phyloP scores from a whole-genome alignment of 1,139 yeast species.

The Candida smagusa region DNA sequence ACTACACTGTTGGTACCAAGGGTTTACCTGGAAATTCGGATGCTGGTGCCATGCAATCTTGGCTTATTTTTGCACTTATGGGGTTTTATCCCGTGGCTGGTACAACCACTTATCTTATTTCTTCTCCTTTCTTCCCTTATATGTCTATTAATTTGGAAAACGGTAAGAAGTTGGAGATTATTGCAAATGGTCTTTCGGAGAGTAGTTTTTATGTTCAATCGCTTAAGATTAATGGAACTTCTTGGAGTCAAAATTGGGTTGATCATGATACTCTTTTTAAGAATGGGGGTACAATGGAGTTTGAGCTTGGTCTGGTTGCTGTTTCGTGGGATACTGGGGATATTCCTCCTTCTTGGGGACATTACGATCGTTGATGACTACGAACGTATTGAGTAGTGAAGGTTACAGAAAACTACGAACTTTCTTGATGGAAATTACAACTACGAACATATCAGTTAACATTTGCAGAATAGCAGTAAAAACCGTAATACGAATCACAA shows the following conservation, averaged over 20 bases:
- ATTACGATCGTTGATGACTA: slow-evolving; percentile 10
- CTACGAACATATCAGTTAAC: too few relatives aligned
- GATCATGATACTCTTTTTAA: slow-evolving; percentile 29
- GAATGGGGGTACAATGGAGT: slow-evolving; percentile 27
- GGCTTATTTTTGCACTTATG: slow-evolving; percentile 32
- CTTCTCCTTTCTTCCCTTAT: slow-evolving; percentile 30
- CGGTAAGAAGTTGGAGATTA: slow-evolving; percentile 23
- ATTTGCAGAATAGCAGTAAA: too few relatives aligned
- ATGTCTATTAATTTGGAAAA: slow-evolving; percentile 22
- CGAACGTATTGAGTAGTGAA: neutral
- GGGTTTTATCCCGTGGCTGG: slow-evolving; percentile 39
- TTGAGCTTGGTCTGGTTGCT: slow-evolving; percentile 21
- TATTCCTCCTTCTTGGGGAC: slow-evolving; percentile 27
- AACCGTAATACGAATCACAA: too few relatives aligned
- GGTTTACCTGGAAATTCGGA: slow-evolving; percentile 41
- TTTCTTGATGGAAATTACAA: too few relatives aligned
- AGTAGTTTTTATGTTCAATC: slow-evolving; percentile 24
- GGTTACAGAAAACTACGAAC: too few relatives aligned
- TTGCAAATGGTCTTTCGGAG: slow-evolving; percentile 22
- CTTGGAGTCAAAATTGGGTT: slow-evolving; percentile 29
- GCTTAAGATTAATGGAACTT: slow-evolving; percentile 27
- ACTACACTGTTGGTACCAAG: slow-evolving; percentile 21
- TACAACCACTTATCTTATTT: slow-evolving; percentile 31
- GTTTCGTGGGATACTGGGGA: slow-evolving; percentile 24
- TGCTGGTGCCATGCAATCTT: slow-evolving; percentile 41